phyloP scores from a whole-genome alignment of 116 monocot species.

The Zostera marina region DNA sequence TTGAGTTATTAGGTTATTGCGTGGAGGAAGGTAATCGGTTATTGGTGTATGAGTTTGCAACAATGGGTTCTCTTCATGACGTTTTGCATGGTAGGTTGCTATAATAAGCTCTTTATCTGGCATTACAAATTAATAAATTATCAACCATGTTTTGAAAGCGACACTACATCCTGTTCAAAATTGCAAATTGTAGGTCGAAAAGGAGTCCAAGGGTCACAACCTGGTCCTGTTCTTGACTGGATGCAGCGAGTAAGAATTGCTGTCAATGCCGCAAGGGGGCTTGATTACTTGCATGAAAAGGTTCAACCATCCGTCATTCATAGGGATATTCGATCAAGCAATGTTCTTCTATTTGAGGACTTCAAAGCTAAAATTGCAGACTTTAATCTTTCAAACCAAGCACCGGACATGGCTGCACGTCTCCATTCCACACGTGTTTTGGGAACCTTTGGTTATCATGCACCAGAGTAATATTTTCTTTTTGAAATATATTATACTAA shows the following conservation, averaged over 20 bases:
- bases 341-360: conserved; percentile 58
- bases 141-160: not conserved
- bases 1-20: conserved; percentile 50
- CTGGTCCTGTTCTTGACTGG: conserved; percentile 76
- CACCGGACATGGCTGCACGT: conserved; percentile 22
- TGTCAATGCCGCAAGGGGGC: conserved; percentile 75
- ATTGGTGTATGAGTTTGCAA: conserved; percentile 52
- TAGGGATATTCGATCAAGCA: conserved; percentile 57
- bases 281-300: conserved; percentile 84
- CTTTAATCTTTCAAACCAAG: conserved; percentile 24
- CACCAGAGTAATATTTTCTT: conserved; percentile 26
- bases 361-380: conserved; percentile 78
- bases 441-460: conserved; percentile 28
- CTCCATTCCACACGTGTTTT: conserved; percentile 34
- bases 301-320: conserved; percentile 69
- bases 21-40: conserved; percentile 30
- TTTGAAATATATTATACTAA: not conserved
- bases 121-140: not conserved
- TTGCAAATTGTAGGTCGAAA: conserved; percentile 44
- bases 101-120: not conserved
- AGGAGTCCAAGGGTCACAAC: conserved; percentile 75
- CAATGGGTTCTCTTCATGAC: conserved; percentile 56
- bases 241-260: conserved; percentile 71
- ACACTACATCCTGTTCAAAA: not conserved
- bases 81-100: conserved; percentile 35